These are phyloP conservation scores for Cryptococcus sp. DNA, from an alignment of 1,284 basidiomycete genomes.

Conservation along the genomic window DNA sequence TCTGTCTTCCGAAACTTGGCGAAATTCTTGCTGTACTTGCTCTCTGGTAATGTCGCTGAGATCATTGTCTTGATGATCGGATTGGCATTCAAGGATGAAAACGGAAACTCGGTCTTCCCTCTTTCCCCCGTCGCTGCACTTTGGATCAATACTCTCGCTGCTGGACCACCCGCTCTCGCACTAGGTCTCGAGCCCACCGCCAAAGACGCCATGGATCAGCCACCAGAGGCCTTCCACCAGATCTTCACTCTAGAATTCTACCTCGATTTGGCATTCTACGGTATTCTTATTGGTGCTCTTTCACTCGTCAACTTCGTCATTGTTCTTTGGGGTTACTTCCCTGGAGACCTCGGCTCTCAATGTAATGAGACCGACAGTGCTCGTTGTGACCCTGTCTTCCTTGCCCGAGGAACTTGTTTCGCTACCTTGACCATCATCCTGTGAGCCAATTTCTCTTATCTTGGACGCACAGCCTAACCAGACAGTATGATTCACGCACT, in stretches of 20 bases:
- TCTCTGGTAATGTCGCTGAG: constrained; percentile 61
- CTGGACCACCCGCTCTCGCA: constrained; percentile 58
- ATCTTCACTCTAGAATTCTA: constrained; percentile 56
- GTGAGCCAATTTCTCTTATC: constrained; percentile 33
- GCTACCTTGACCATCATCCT: constrained; percentile 56
- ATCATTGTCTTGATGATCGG: constrained; percentile 61
- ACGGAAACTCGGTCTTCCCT: constrained; percentile 61
- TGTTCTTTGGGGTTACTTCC: constrained; percentile 54
- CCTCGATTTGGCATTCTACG: constrained; percentile 61
- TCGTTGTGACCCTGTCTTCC: constrained; percentile 50
- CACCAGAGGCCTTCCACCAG: constrained; percentile 54
- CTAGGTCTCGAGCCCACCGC: constrained; percentile 60
- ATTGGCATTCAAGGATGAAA: constrained; percentile 60
- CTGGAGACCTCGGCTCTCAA: constrained; percentile 52
- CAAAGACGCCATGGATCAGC: constrained; percentile 57
- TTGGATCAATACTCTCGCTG: constrained; percentile 56
- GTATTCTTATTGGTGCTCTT: constrained; percentile 59
- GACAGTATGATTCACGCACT: constrained; percentile 41
- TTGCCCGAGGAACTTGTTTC: constrained; percentile 56
- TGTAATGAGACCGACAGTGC: constrained; percentile 52
- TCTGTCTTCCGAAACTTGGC: constrained; percentile 51
- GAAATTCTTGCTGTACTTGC: constrained; percentile 52
- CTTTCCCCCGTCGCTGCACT: constrained; percentile 63
- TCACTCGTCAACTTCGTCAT: constrained; percentile 56
- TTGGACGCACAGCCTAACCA: constrained; percentile 8